Conservation (phyloP, 2,329 filamentous ascomycete species). For the Fusarium secorum region DNA sequence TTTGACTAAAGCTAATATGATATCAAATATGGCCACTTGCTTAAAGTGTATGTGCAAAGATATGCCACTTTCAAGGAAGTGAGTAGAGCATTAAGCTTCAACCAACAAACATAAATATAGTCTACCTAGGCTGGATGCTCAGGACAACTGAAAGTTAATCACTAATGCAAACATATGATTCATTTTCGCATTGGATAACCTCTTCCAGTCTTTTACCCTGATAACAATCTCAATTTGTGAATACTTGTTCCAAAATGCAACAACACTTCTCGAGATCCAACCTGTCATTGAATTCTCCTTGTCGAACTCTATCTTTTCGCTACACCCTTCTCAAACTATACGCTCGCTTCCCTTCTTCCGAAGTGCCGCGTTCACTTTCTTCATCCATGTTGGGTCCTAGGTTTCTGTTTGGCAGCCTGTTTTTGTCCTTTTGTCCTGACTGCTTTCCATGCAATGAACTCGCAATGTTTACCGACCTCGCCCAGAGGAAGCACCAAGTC, state of each 20-base stretch:
- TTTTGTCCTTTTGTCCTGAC: background rate
- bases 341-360: background rate
- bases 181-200: background rate
- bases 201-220: background rate
- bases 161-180: background rate
- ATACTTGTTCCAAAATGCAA: background rate
- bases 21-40: background rate
- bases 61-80: background rate
- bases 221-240: background rate
- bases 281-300: background rate
- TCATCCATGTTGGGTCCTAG: background rate
- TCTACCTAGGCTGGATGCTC: background rate
- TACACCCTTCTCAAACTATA: background rate
- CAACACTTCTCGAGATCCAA: background rate
- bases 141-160: background rate
- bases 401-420: background rate
- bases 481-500: background rate
- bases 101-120: background rate
- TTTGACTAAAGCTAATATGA: background rate
- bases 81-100: background rate
- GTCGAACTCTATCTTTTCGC: background rate
- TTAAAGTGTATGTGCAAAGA: background rate
- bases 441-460: background rate
- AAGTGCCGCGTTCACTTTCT: background rate
- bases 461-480: background rate